A percentile compares a stretch with the other conserved stretches of the same genome.
Evolutionary conservation across 1,139 yeast species (phyloP).

Genomic region (Arxiozyma heterogenica): DNA sequence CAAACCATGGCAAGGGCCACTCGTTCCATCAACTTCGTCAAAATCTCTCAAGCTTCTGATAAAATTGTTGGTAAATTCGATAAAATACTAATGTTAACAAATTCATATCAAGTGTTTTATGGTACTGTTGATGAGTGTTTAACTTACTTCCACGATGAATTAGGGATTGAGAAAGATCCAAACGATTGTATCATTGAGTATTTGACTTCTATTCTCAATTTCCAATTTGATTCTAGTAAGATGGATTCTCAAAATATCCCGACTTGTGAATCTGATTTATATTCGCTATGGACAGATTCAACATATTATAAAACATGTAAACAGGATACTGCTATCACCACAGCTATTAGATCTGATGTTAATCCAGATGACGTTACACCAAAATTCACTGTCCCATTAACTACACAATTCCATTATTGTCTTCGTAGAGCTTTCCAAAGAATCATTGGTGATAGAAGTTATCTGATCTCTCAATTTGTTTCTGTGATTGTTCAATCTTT

Average conservation of each 20-base stretch:
- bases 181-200: constrained; percentile 48
- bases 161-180: constrained; percentile 42
- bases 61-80: constrained; percentile 41
- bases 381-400: constrained; percentile 31
- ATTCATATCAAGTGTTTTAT: constrained; percentile 39
- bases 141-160: constrained; percentile 34
- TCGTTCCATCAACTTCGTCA: constrained; percentile 39
- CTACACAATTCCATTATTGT: constrained; percentile 37
- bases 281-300: constrained; percentile 53
- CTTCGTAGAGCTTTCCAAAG: constrained; percentile 39
- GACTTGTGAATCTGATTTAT: constrained; percentile 47
- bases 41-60: constrained; percentile 45
- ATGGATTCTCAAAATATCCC: constrained; percentile 22
- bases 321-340: constrained; percentile 27
- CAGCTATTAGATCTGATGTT: constrained; percentile 14
- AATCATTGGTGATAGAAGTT: constrained; percentile 39
- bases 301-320: constrained; percentile 36
- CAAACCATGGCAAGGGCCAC: constrained; percentile 37
- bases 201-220: constrained; percentile 46
- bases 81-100: constrained; percentile 38
- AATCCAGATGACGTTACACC: constrained; percentile 35
- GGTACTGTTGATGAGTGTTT: constrained; percentile 39
- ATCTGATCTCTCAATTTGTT: constrained; percentile 35
- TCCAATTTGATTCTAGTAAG: constrained; percentile 9
- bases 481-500: constrained; percentile 41